Base-by-base conservation (phyloP, 495 filamentous ascomycete species). In the Penicillium argentinense region DNA sequence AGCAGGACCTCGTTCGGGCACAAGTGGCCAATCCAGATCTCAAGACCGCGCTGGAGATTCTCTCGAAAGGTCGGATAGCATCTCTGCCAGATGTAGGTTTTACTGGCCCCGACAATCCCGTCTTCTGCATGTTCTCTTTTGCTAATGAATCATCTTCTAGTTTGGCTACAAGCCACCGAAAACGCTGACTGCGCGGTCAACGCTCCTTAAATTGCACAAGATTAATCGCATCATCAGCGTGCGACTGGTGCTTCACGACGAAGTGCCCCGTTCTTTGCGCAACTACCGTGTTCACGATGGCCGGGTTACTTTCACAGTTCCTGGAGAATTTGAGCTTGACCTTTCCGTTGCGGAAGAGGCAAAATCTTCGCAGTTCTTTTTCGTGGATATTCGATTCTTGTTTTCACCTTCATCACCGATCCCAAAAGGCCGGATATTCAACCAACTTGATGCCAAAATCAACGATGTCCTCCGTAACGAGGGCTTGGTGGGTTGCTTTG, bases 251-350 rank as follows among this genome's bases (percentile, higher is more conserved):
- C 71, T 96, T 17, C 79, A 93, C 38, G 85, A 95, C 24, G 73
- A 64, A 13, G 80, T 93, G 28, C 93, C 93, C 3, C 61, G 66
- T 4, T 72, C 85, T 30, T 86, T 97, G 57, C 73, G 74, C 49
- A 76, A 87, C 36, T 97, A 86, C 58, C 79, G 70, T 5, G 84
- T 97, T 33, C 75, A 75, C 41, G 82, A 84, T 49, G 93, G 95
- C 4, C 80, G 90, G 24, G 91, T 85, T 11, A 97, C 91, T 0
- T 98, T 97, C 62, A 78, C 71, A 23, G 85, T 97, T 5, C 69
- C 79, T 19, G 80, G 79, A 33, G 93, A 97, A 58, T 98, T 96
- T 60, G 95, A 98, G 62, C 79, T 96, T 17, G 93, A 97, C 56
- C 79, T 97, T 46, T 87, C 87, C 0, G 84, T 97, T 45, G 87